Base-by-base conservation (phyloP, 768 basidiomycete genomes). In the Calocybe gangraenosa region DNA sequence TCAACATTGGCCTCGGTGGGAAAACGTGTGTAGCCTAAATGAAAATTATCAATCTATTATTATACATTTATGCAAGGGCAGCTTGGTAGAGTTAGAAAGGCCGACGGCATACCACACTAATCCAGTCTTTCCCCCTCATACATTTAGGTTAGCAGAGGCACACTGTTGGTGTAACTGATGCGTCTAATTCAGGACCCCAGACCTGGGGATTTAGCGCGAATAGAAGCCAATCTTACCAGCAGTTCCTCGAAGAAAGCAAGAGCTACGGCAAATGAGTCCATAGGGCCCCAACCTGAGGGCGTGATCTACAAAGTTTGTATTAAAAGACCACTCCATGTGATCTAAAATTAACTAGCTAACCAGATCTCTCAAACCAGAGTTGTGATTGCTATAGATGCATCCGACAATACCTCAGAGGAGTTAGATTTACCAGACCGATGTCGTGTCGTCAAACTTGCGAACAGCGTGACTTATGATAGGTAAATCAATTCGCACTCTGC, bases 401-500 rank as follows among this genome's bases (percentile, higher is more conserved):
- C 78, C 13, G 83, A 86, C 40, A 68, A 74, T 2, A 67, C 65
- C 23, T 71, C 73, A 39, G 76, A 80, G 36, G 86, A 89, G 39
- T 66, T 89, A 10, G 87, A 92, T 55, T 61, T 96, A 0, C 90
- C 92, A 5, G 92, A 94, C 56, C 74, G 87, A 40, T 90, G 92
- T 64, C 74, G 89, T 14, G 67, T 93, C 40, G 61, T 97, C 41
- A 97, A 97, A 59, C 72, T 95, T 2, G 92, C 92, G 10, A 97
- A 97, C 55, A 92, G 84, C 44, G 82, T 90, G 13, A 98, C 94
- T 0, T 93, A 88, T 60, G 91, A 93, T 55, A 76, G 93, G 88
- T 81, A 59, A 34, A 50, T 23, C 21, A 4, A 32, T 15, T 17
- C 37, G 3, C 13, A 1, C 19, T 23, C 7, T 7, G 34, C 8